Conservation (phyloP, 2,329 filamentous ascomycete species). For the Curvularia hawaiiensis region DNA sequence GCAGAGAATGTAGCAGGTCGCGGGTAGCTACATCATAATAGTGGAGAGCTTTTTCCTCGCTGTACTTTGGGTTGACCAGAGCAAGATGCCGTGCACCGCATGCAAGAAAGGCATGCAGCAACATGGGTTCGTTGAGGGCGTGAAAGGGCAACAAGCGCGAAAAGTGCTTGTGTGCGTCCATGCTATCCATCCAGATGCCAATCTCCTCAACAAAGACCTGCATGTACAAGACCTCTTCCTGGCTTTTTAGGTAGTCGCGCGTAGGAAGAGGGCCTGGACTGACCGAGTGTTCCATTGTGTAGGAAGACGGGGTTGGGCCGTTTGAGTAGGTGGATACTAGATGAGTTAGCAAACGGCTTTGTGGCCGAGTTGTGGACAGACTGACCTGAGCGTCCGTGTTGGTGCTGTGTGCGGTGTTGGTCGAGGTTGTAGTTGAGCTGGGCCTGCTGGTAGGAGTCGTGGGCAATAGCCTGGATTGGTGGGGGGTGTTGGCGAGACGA, state of each 20-base stretch:
- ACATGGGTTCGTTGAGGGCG: constrained; percentile 81
- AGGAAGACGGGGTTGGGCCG: constrained; percentile 32
- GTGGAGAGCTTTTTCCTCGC: constrained; percentile 75
- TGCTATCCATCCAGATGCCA: constrained; percentile 90
- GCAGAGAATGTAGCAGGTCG: constrained; percentile 74
- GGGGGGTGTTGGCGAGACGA: constrained; percentile 56
- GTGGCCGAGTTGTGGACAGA: background rate
- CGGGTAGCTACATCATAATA: constrained; percentile 89
- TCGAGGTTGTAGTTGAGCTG: constrained; percentile 50
- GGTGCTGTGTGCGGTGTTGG: constrained; percentile 30
- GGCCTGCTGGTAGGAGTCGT: constrained; percentile 53
- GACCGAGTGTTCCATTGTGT: constrained; percentile 32
- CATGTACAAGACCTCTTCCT: constrained; percentile 86
- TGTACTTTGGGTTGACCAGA: constrained; percentile 70
- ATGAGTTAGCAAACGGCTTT: constrained; percentile 13
- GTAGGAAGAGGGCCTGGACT: constrained; percentile 37
- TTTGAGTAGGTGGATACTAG: constrained; percentile 32
- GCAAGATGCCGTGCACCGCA: constrained; percentile 85
- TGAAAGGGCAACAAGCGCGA: constrained; percentile 82
- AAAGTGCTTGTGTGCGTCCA: constrained; percentile 86
- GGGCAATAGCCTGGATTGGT: constrained; percentile 56
- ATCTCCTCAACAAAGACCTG: constrained; percentile 92
- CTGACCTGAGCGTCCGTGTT: constrained; percentile 32
- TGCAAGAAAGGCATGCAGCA: constrained; percentile 85
- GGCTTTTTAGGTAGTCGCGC: constrained; percentile 70